Base-by-base conservation (phyloP, 1,139 yeast species). In the Suhomyces taliae region DNA sequence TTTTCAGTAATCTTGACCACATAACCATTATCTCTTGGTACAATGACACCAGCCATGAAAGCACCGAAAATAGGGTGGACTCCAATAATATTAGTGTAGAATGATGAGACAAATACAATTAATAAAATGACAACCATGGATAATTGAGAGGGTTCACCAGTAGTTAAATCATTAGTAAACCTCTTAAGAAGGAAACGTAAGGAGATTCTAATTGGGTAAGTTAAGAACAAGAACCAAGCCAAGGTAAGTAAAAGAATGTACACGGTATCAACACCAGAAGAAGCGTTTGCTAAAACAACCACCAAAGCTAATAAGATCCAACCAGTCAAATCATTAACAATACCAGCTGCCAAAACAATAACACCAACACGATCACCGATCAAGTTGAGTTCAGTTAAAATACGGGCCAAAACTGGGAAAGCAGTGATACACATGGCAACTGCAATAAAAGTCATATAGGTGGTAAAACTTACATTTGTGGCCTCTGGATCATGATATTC, bases 61-160 rank as follows among this genome's bases (percentile, higher is more conserved):
- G 93, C 91, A 36, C 95, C 95, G 62, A 87, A 87, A 58, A 87
- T 87, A 0, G 90, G 83, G 61, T 85, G 90, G 9, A 86, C 91
- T 3, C 95, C 95, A 52, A 87, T 84, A 48, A 86, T 83, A 62
- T 86, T 90, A 2, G 95, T 87, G 63, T 79, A 85, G 65, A 87
- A 87, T 1, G 95, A 81, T 3, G 91, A 85, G 4, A 78, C 66
- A 52, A 87, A 80, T 51, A 82, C 83, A 52, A 79, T 57, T 12
- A 80, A 58, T 42, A 87, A 59, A 35, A 86, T 80, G 36, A 80
- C 59, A 59, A 83, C 67, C 56, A 85, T 82, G 46, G 83, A 81
- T 36, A 78, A 56, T 49, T 86, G 85, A 1, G 88, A 82, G 3
- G 93, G 90, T 50, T 67, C 70, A 5, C 86, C 85, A 7, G 80